phyloP scores from a whole-genome alignment of 2,329 filamentous ascomycete genomes.

The Aspergillus brasiliensis region DNA sequence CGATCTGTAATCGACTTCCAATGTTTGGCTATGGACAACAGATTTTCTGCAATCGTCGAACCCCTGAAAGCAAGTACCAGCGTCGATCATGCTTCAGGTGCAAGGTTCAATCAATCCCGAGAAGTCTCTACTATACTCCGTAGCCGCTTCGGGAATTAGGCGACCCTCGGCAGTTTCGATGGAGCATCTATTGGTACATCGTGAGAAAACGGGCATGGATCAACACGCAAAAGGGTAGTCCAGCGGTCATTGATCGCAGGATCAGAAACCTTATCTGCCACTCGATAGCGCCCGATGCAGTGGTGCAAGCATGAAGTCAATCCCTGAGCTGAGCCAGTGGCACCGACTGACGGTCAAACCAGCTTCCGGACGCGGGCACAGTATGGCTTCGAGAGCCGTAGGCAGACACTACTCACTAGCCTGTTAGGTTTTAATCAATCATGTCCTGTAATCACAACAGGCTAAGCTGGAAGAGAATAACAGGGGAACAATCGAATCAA shows the following conservation, averaged over 20 bases:
- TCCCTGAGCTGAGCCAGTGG: neutral
- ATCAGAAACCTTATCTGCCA: neutral
- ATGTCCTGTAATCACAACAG: neutral
- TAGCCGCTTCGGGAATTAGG: neutral
- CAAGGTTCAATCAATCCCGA: neutral
- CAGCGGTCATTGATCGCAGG: neutral
- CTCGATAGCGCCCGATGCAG: neutral
- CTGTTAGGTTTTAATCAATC: neutral
- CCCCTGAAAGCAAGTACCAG: neutral
- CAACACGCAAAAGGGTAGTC: neutral
- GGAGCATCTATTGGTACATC: neutral
- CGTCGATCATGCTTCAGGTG: neutral
- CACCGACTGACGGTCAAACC: neutral
- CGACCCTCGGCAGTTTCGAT: neutral
- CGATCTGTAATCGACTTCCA: neutral
- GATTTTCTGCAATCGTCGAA: neutral
- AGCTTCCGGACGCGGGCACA: neutral
- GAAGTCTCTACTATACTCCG: too few species aligned
- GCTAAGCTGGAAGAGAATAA: neutral
- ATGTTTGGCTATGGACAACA: neutral
- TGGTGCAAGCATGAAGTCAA: slow-evolving; percentile 21
- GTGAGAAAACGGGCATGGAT: neutral
- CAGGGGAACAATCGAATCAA: neutral
- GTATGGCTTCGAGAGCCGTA: neutral
- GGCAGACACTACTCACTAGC: neutral